Percentiles rank a stretch among this genome's conserved stretches.
phyloP scores from a whole-genome alignment of 805 yeast species.

The Kluyveromyces wickerhamii region DNA sequence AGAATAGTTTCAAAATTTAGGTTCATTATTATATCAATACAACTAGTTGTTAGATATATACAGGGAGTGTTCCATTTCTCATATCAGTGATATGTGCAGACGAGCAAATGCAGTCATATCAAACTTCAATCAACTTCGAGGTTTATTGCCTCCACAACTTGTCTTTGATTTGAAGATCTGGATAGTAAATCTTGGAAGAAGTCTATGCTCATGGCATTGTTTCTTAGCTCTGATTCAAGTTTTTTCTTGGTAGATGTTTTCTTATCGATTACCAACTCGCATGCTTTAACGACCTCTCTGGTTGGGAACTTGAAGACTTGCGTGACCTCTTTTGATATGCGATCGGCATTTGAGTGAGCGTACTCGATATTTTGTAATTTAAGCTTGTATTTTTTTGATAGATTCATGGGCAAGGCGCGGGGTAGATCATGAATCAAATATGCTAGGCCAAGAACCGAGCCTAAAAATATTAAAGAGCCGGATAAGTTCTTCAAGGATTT shows the following conservation, averaged over 20 bases:
- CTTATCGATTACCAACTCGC: slow-evolving; percentile 23
- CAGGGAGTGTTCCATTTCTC: too few relatives aligned
- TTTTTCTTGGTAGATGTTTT: slow-evolving; percentile 20
- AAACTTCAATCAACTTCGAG: slow-evolving; percentile 28
- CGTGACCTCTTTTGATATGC: slow-evolving; percentile 76
- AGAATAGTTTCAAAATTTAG: too few relatives aligned
- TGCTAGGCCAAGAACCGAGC: slow-evolving; percentile 45
- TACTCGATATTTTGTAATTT: slow-evolving; percentile 67
- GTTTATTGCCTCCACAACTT: slow-evolving; percentile 19
- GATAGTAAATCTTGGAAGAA: slow-evolving; percentile 21
- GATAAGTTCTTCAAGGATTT: slow-evolving; percentile 38
- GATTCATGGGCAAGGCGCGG: slow-evolving; percentile 76
- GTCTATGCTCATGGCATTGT: slow-evolving; percentile 20
- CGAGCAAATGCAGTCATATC: too few relatives aligned
- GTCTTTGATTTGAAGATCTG: slow-evolving; percentile 16
- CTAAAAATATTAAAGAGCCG: slow-evolving; percentile 44
- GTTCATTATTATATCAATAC: too few relatives aligned
- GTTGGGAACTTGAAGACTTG: slow-evolving; percentile 75
- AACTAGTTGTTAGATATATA: too few relatives aligned
- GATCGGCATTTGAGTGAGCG: slow-evolving; percentile 63
- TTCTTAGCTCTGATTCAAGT: slow-evolving; percentile 19
- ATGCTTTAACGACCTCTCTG: slow-evolving; percentile 51
- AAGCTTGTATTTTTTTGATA: slow-evolving; percentile 59
- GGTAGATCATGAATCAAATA: slow-evolving; percentile 78
- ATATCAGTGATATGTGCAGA: too few relatives aligned